Conservation (phyloP, 139 green algal genomes). For the Tetraselmis striata region DNA sequence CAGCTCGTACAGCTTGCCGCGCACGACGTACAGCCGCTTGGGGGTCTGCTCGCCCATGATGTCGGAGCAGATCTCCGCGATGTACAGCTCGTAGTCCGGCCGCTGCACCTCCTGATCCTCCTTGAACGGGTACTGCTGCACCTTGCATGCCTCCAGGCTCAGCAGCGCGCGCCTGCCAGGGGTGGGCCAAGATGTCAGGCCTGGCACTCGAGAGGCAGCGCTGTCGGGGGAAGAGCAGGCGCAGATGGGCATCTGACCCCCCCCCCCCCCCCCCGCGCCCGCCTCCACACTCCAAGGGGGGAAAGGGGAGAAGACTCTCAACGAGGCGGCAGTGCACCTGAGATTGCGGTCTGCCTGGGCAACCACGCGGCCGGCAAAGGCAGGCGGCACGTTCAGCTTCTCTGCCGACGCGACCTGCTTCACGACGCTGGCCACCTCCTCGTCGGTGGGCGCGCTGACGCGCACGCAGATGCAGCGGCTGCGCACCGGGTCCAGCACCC, state of each 20-base stretch:
- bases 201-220: too few relatives aligned
- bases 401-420: constrained; percentile 67
- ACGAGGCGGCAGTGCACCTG: background rate
- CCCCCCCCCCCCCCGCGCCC: background rate
- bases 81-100: constrained; percentile 93
- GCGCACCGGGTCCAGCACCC: constrained; percentile 88
- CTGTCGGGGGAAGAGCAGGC: too few relatives aligned
- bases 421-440: constrained; percentile 60
- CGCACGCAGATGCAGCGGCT: constrained; percentile 87
- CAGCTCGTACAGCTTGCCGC: constrained; percentile 94
- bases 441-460: constrained; percentile 64
- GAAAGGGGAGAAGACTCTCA: too few relatives aligned
- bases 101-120: constrained; percentile 44
- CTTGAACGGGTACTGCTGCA: constrained; percentile 57
- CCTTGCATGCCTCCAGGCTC: constrained; percentile 71
- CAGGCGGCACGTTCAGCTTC: constrained; percentile 52
- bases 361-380: constrained; percentile 58
- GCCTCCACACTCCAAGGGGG: background rate
- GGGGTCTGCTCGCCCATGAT: constrained; percentile 88
- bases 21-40: constrained; percentile 66
- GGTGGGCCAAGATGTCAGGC: too few relatives aligned
- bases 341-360: background rate
- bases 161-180: constrained; percentile 72
- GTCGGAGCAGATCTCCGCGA: constrained; percentile 68
- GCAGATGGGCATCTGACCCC: too few relatives aligned